These are phyloP conservation scores for Hevea brasiliensis DNA, from an alignment of 345 rosid genomes.

Conservation along the genomic window DNA sequence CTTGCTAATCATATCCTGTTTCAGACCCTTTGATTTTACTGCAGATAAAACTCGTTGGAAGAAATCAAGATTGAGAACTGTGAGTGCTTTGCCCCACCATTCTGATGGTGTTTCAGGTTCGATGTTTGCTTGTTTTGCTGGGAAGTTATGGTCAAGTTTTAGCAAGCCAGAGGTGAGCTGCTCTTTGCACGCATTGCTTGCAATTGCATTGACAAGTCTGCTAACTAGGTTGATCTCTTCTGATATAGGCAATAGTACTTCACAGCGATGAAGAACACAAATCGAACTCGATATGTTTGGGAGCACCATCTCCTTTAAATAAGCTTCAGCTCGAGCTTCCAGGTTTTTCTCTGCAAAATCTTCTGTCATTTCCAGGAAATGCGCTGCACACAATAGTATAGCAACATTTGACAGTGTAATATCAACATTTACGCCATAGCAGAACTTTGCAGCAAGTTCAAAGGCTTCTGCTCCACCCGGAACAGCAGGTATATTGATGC, in stretches of 20 bases:
- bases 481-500: slow-evolving; percentile 52
- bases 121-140: slow-evolving; percentile 41
- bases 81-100: slow-evolving; percentile 93
- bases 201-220: slow-evolving; percentile 68
- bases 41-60: slow-evolving; percentile 81
- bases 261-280: slow-evolving; percentile 74
- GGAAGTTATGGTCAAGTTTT: slow-evolving; percentile 77
- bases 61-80: slow-evolving; percentile 68
- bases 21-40: slow-evolving; percentile 84
- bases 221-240: slow-evolving; percentile 77
- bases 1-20: slow-evolving; percentile 93
- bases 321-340: slow-evolving; percentile 59
- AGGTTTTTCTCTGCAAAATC: slow-evolving; percentile 80
- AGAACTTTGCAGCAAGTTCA: slow-evolving; percentile 95
- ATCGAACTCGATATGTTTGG: slow-evolving; percentile 70
- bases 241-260: slow-evolving; percentile 60
- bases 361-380: slow-evolving; percentile 92
- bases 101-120: slow-evolving; percentile 78
- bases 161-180: slow-evolving; percentile 86
- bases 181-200: slow-evolving; percentile 89
- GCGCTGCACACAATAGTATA: slow-evolving; percentile 63
- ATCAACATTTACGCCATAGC: slow-evolving; percentile 79
- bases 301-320: slow-evolving; percentile 60
- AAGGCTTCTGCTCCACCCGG: slow-evolving; percentile 94
- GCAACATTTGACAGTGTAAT: slow-evolving; percentile 69